A percentile compares a stretch with the other conserved stretches of the same genome.
These are phyloP conservation scores for Leonotis leonurus DNA, from an alignment of 257 asterid species.

Conservation along the genomic window DNA sequence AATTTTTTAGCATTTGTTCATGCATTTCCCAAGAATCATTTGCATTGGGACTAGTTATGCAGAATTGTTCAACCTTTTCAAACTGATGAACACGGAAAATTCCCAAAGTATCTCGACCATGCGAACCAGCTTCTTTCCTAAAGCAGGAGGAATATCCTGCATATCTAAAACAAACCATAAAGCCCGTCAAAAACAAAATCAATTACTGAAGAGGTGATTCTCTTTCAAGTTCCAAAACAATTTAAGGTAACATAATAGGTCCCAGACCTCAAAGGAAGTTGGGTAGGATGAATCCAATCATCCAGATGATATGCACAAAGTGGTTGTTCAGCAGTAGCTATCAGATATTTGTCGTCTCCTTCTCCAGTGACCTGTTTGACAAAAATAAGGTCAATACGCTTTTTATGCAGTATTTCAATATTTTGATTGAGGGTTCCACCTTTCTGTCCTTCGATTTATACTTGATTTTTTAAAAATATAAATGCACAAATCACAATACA, in stretches of 20 bases:
- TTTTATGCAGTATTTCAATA: background rate
- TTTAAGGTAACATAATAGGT: slow-evolving; percentile 7
- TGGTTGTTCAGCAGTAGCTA: slow-evolving; percentile 96
- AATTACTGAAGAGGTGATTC: background rate
- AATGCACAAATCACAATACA: background rate
- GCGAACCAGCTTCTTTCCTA: slow-evolving; percentile 96
- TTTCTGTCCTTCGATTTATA: background rate
- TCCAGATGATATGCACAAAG: slow-evolving; percentile 88
- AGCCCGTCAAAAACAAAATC: background rate
- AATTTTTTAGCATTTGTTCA: slow-evolving; percentile 85
- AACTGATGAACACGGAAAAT: slow-evolving; percentile 91
- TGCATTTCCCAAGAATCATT: slow-evolving; percentile 92
- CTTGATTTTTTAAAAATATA: background rate
- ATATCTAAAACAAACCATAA: slow-evolving; percentile 38
- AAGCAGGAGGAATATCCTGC: slow-evolving; percentile 94
- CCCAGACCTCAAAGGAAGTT: slow-evolving; percentile 67
- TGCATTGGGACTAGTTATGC: slow-evolving; percentile 72
- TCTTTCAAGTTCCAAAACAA: background rate
- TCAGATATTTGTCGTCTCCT: slow-evolving; percentile 91
- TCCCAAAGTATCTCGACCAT: slow-evolving; percentile 91
- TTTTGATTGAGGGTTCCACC: background rate
- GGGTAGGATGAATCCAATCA: slow-evolving; percentile 87
- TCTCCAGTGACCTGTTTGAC: slow-evolving; percentile 79
- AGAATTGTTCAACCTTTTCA: slow-evolving; percentile 91
- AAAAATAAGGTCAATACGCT: slow-evolving; percentile 11